Percentiles rank a stretch among this genome's conserved stretches.
Conservation (phyloP, 768 basidiomycete genomes). For the Leccinum subgranulosum region DNA sequence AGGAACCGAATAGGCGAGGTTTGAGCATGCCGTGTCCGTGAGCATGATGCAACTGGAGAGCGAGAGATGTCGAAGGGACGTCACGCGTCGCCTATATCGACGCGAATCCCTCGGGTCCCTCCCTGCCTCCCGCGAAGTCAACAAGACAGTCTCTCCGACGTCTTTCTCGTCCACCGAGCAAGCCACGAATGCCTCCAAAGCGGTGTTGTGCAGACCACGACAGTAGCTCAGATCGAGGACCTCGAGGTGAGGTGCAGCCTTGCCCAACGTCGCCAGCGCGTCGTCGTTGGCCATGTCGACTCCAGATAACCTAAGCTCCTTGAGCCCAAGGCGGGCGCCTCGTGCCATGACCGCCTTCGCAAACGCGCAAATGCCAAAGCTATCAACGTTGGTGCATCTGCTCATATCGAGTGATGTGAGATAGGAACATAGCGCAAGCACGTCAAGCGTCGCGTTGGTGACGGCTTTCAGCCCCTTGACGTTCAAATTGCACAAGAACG, state of each 20-base stretch:
- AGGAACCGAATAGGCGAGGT: slow-evolving; percentile 69
- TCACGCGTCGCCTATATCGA: slow-evolving; percentile 57
- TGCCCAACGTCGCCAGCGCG: slow-evolving; percentile 64
- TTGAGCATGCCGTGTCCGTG: slow-evolving; percentile 71
- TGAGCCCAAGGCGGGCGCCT: slow-evolving; percentile 50
- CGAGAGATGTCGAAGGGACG: slow-evolving; percentile 67
- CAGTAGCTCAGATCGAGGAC: slow-evolving; percentile 79
- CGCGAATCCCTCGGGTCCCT: slow-evolving; percentile 50
- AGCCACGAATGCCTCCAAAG: slow-evolving; percentile 68
- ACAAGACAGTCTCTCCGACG: slow-evolving; percentile 41
- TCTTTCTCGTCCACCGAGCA: slow-evolving; percentile 35
- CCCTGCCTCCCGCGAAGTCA: slow-evolving; percentile 64
- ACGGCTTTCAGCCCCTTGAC: no score
- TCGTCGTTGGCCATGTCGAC: slow-evolving; percentile 58
- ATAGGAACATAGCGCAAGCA: no score
- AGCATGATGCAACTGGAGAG: slow-evolving; percentile 69
- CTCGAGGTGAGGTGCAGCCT: slow-evolving; percentile 67
- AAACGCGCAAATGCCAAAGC: slow-evolving; percentile 54
- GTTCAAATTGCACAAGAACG: no score
- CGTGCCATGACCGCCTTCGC: slow-evolving; percentile 43
- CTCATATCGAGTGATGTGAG: no score
- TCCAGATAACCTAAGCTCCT: slow-evolving; percentile 65
- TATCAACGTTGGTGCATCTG: slow-evolving; percentile 48
- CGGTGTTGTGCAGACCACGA: slow-evolving; percentile 69
- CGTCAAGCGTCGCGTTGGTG: no score